Percentiles rank a stretch among this genome's conserved stretches.
Conservation (phyloP, 495 filamentous ascomycete genomes). For the Rusavskia elegans region DNA sequence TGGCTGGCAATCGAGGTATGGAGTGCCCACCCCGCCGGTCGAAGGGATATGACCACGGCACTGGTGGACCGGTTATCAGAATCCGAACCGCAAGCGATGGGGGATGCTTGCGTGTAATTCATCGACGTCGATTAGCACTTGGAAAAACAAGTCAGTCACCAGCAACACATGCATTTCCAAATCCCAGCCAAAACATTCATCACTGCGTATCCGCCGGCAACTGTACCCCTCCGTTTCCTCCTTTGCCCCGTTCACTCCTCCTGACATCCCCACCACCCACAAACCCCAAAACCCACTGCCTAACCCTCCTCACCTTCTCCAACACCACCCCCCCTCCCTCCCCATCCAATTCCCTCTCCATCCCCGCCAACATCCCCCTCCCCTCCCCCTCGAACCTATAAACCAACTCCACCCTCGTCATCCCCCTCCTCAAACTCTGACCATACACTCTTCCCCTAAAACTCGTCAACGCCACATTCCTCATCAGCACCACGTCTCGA, state of each 20-base stretch:
- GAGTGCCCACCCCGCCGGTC: no score
- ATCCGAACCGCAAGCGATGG: no score
- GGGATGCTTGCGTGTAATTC: no score
- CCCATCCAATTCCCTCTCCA: conserved; percentile 11
- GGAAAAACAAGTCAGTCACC: no score
- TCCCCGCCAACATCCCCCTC: conserved; percentile 20
- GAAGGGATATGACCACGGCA: not conserved
- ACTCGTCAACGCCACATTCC: conserved; percentile 57
- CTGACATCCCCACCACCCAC: conserved; percentile 35
- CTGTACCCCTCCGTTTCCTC: not conserved
- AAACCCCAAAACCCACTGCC: conserved; percentile 60
- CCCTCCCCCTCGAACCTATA: conserved; percentile 27
- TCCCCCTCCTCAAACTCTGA: conserved; percentile 49
- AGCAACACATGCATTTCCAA: no score
- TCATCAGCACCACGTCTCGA: conserved; percentile 59
- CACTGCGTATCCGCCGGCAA: conserved; percentile 1
- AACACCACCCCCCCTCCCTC: conserved; percentile 30
- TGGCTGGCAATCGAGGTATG: no score
- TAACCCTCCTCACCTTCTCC: conserved; percentile 49
- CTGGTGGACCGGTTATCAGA: no score
- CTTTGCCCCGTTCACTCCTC: no score
- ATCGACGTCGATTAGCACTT: no score
- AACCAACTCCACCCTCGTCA: conserved; percentile 58
- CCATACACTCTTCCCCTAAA: conserved; percentile 67
- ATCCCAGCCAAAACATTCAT: not conserved